Conservation (phyloP, 495 filamentous ascomycete genomes). For the Penicillium herquei region DNA sequence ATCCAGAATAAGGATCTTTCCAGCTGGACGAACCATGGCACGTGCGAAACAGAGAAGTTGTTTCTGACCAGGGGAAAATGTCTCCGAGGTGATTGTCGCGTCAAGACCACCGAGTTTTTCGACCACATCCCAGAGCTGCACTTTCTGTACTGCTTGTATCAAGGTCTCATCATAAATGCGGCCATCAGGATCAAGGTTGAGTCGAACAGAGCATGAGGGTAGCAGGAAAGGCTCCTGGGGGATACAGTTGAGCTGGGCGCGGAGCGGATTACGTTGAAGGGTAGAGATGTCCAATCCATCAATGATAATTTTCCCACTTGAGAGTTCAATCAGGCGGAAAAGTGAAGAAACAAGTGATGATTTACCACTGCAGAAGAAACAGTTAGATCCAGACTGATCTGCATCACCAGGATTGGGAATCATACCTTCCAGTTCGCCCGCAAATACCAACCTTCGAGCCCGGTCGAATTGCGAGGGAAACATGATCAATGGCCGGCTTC, state of each 20-base stretch:
- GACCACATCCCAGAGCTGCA: slow-evolving; percentile 42
- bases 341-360: slow-evolving; percentile 41
- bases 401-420: too few relatives aligned
- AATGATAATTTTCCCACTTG: slow-evolving; percentile 31
- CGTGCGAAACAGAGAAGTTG: slow-evolving; percentile 23
- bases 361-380: slow-evolving; percentile 29
- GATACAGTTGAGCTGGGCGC: slow-evolving; percentile 4
- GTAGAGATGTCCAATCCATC: slow-evolving; percentile 42
- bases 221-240: too few relatives aligned
- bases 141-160: slow-evolving; percentile 18
- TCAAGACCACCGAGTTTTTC: slow-evolving; percentile 40
- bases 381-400: too few relatives aligned
- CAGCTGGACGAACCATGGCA: slow-evolving; percentile 9
- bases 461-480: slow-evolving; percentile 24
- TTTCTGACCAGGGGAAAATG: slow-evolving; percentile 20
- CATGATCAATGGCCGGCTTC: too few relatives aligned
- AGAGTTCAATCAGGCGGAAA: slow-evolving; percentile 41
- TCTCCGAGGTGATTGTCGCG: slow-evolving; percentile 7
- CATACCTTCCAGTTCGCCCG: slow-evolving; percentile 24
- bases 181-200: slow-evolving; percentile 42
- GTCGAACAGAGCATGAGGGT: slow-evolving; percentile 31
- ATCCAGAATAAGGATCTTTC: slow-evolving; percentile 21
- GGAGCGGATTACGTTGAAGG: slow-evolving; percentile 28
- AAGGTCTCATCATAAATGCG: slow-evolving; percentile 11
- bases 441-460: slow-evolving; percentile 33